phyloP scores from a whole-genome alignment of 495 filamentous ascomycete genomes.

The Platismatia glauca region DNA sequence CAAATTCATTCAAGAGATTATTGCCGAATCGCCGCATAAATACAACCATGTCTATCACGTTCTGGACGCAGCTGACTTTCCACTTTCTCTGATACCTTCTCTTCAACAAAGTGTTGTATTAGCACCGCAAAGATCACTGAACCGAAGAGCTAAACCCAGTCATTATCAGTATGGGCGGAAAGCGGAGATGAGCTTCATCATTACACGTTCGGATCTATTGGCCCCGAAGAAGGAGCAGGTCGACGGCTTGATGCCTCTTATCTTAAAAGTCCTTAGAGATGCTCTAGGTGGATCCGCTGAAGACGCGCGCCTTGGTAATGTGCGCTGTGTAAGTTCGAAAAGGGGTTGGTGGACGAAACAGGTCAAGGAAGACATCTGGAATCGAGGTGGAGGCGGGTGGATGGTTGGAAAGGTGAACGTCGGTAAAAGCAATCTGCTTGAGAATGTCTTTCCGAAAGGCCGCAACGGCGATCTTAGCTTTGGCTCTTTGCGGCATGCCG shows the following conservation, averaged over 20 bases:
- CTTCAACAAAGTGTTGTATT: conserved; percentile 50
- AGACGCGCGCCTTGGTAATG: conserved; percentile 67
- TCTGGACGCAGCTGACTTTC: conserved; percentile 96
- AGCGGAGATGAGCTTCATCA: conserved; percentile 69
- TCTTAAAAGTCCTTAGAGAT: conserved; percentile 62
- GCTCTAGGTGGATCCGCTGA: conserved; percentile 52
- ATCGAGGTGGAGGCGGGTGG: conserved; percentile 82
- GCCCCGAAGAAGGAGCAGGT: conserved; percentile 72
- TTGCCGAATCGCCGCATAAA: conserved; percentile 75
- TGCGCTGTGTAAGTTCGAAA: conserved; percentile 75
- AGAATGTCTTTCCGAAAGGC: conserved; percentile 77
- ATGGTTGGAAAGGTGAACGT: conserved; percentile 97
- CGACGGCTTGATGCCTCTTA: conserved; percentile 71
- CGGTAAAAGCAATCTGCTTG: conserved; percentile 87
- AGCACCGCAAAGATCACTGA: conserved; percentile 60
- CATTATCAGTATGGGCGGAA: conserved; percentile 52
- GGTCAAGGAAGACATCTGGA: conserved; percentile 73
- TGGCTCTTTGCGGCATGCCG: conserved; percentile 11
- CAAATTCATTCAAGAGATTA: conserved; percentile 66
- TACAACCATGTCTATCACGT: conserved; percentile 92
- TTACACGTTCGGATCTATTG: conserved; percentile 80
- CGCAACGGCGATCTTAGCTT: conserved; percentile 15
- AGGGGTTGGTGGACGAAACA: conserved; percentile 80
- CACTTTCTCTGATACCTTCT: conserved; percentile 73
- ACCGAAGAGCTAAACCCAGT: conserved; percentile 58